Percentiles rank a stretch among this genome's conserved stretches.
Conservation (phyloP, 768 basidiomycete genomes). For the Cantharellus cinnabarinus region DNA sequence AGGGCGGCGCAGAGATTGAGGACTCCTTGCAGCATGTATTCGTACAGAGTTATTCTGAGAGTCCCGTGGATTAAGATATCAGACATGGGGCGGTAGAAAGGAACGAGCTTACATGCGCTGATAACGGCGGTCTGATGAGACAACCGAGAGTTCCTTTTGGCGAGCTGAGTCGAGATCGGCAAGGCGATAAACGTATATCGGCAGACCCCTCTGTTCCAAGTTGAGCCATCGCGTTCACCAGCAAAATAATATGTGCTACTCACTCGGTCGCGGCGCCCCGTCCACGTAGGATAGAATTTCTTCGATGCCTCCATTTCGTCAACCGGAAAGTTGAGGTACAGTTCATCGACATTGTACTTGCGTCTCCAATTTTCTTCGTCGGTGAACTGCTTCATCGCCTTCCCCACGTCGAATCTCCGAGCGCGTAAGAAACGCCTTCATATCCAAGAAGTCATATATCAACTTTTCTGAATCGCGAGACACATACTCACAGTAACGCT, state of each 20-base stretch:
- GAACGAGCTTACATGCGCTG: conserved; percentile 43
- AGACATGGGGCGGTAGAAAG: not conserved
- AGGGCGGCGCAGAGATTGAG: conserved; percentile 2
- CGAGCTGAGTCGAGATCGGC: conserved; percentile 31
- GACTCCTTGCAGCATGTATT: conserved; percentile 27
- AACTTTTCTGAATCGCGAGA: not conserved
- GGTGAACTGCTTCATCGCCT: conserved; percentile 52
- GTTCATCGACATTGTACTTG: conserved; percentile 35
- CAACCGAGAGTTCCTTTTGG: conserved; percentile 38
- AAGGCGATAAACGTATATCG: conserved; percentile 54
- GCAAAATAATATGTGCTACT: conserved; percentile 2
- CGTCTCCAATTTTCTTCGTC: conserved; percentile 49
- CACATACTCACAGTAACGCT: conserved; percentile 35
- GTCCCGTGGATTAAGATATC: not conserved
- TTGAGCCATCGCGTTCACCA: not conserved
- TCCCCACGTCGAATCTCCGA: conserved; percentile 37
- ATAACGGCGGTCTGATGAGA: conserved; percentile 34
- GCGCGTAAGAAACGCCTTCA: conserved; percentile 61
- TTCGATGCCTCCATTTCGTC: conserved; percentile 40
- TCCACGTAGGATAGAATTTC: conserved; percentile 64
- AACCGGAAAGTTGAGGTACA: conserved; percentile 37
- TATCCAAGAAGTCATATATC: not conserved
- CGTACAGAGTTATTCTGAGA: conserved; percentile 39
- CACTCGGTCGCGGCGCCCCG: conserved; percentile 58
- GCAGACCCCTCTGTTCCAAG: conserved; percentile 34